Base-by-base conservation (phyloP, 2,329 filamentous ascomycete species). In the Fusarium nisikadoi region DNA sequence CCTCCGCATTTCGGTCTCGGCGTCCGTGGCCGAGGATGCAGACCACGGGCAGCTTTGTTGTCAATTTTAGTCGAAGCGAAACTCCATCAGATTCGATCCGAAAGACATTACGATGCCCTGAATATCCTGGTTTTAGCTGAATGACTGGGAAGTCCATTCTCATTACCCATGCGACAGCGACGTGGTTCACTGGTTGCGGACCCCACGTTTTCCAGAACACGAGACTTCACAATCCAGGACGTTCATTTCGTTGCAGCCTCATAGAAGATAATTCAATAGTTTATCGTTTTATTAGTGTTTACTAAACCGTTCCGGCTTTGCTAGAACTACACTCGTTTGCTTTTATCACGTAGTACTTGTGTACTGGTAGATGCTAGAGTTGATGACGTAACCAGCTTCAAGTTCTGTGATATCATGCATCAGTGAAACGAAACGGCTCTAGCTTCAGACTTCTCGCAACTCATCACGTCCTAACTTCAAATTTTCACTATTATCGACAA, bases 1-100 rank as follows among this genome's bases (percentile, higher is more conserved):
- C 52, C 53, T 67, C 62, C 25, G 53, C 64, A 38, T 60, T 52
- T 47, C 64, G 53, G 64, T 20, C 12, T 67, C 62, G 64, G 62
- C 6, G 6, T 33, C 39, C 25, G 39, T 36, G 4, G 19, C 46
- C 62, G 64, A 66, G 7, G 29, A 11, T 11, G 12, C 13, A 43
- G 10, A 5, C 8, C 16, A 27, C 31, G 12, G 31, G 31, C 17
- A 3, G 42, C 12, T 45, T 27, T 20, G 5, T 0, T 9, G 8
- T 45, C 3, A 9, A 2, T 5, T 19, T 45, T 19, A 11, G 2
- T 19, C 8, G 9, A 45, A 19, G 13, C 17, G 25, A 11, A 13
- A 25, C 25, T 25, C 4, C 11, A 25, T 45, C 11, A 25, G 11
- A 27, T 27, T 23, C 2, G 8, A 19, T 19, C 23, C 11, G 23